Conservation (phyloP, 257 asterid species). For the Paraleonurus japonicus region DNA sequence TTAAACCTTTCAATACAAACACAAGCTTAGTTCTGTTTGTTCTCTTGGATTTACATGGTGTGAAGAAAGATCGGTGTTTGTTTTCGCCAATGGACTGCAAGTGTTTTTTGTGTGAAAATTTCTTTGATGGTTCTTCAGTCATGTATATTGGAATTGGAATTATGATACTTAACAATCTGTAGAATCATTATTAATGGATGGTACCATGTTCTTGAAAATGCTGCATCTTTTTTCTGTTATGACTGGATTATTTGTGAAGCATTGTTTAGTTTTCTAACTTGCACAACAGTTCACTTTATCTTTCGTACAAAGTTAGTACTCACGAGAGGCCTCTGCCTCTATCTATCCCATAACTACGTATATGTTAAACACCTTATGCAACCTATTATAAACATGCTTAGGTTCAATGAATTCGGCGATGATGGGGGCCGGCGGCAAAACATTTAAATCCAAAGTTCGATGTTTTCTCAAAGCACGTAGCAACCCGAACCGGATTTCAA, state of each 20-base stretch:
- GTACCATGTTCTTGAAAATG: background rate
- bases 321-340: background rate
- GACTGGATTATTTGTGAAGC: slow-evolving; percentile 4
- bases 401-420: slow-evolving; percentile 70
- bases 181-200: background rate
- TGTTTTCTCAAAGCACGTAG: slow-evolving; percentile 57
- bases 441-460: slow-evolving; percentile 63
- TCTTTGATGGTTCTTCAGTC: background rate
- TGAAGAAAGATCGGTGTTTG: background rate
- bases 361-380: too few relatives aligned
- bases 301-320: background rate
- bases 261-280: background rate
- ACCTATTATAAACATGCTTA: slow-evolving; percentile 13
- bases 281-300: background rate
- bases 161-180: background rate
- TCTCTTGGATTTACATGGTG: background rate
- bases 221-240: background rate
- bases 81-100: background rate
- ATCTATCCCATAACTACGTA: background rate
- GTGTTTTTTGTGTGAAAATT: background rate
- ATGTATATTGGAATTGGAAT: background rate
- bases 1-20: background rate
- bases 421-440: slow-evolving; percentile 87
- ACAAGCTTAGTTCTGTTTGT: background rate
- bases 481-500: slow-evolving; percentile 53